phyloP scores from a whole-genome alignment of 305 asterid genomes.

The Fraxinus xanthoxyloides region DNA sequence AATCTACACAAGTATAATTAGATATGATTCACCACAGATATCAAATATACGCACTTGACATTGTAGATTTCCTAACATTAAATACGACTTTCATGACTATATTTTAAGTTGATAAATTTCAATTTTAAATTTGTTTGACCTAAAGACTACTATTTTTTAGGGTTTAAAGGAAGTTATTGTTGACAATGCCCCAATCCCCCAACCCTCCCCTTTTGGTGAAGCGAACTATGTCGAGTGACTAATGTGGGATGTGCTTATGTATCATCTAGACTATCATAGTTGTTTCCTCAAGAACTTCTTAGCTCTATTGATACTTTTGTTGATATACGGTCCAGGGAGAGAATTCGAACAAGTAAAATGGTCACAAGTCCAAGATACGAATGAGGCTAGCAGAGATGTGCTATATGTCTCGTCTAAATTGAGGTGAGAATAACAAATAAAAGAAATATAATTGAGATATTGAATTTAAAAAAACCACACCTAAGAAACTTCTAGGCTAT shows the following conservation, averaged over 20 bases:
- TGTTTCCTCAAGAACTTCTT: neutral
- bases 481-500: neutral
- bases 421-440: neutral
- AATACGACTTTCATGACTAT: neutral
- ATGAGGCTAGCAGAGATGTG: neutral
- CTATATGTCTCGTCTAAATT: no score
- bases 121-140: neutral
- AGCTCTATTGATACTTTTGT: neutral
- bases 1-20: no score
- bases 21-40: neutral
- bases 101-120: no score
- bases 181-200: neutral
- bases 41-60: neutral
- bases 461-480: neutral
- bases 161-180: neutral
- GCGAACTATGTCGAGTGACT: neutral
- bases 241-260: neutral
- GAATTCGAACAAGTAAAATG: neutral
- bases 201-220: neutral
- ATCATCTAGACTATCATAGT: neutral
- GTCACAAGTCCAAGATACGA: neutral
- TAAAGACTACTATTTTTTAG: neutral
- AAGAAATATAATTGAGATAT: neutral
- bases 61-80: neutral
- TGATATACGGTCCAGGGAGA: neutral